Evolutionary conservation across 495 filamentous ascomycete genomes (phyloP).

Genomic region (Tuber aestivum): DNA sequence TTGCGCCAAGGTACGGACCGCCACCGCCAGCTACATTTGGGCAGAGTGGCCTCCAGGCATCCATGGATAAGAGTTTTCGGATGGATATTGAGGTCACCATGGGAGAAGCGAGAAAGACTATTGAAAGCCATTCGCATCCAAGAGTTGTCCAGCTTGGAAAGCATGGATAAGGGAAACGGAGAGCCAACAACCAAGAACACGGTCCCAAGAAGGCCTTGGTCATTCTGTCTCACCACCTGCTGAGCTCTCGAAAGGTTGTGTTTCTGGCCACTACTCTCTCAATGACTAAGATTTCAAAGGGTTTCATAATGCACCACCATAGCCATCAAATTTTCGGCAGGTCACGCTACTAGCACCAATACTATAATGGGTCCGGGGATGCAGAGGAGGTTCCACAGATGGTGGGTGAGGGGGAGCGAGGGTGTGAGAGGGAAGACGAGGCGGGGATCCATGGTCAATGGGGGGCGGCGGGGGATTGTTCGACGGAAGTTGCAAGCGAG

Average conservation of each 20-base stretch:
- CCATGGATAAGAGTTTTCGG: constrained; percentile 47
- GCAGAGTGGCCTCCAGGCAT: constrained; percentile 12
- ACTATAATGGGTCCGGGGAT: too few species aligned
- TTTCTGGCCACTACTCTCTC: constrained; percentile 53
- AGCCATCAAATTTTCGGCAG: too few species aligned
- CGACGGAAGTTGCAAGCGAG: too few species aligned
- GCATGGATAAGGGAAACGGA: constrained; percentile 30
- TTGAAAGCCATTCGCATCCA: constrained; percentile 60
- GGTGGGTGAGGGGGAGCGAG: too few species aligned
- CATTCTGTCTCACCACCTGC: constrained; percentile 51
- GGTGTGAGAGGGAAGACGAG: too few species aligned
- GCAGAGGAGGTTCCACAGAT: too few species aligned
- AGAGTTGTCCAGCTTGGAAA: constrained; percentile 57
- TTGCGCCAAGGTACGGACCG: constrained; percentile 59
- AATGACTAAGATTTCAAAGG: too few species aligned
- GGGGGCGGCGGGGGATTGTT: too few species aligned
- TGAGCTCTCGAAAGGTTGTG: constrained; percentile 50
- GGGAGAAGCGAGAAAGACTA: constrained; percentile 52
- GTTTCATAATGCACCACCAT: too few species aligned
- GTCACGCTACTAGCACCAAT: too few species aligned
- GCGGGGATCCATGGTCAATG: too few species aligned
- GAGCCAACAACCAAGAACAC: constrained; percentile 41
- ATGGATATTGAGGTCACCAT: constrained; percentile 59
- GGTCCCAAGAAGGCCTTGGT: constrained; percentile 55
- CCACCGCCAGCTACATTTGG: constrained; percentile 42